Evolutionary conservation across 345 rosid species (phyloP).

Genomic region (Jatropha curcas): DNA sequence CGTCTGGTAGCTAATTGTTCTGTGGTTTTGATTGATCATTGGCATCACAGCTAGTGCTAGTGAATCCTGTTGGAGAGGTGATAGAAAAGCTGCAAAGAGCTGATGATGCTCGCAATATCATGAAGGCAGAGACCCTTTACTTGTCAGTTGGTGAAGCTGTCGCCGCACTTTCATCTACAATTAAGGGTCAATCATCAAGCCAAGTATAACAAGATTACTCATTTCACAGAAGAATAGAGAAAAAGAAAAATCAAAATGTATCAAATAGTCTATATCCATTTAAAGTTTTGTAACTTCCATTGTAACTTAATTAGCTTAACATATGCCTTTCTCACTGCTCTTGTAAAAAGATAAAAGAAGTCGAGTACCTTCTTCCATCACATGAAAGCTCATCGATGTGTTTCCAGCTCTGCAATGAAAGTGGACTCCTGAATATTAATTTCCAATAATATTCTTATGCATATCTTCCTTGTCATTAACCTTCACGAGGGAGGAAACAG

Average conservation of each 20-base stretch:
- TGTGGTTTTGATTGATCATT: not conserved
- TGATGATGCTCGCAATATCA: slow-evolving; percentile 43
- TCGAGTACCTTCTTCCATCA: not conserved
- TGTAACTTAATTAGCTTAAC: not conserved
- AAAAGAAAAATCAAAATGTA: not conserved
- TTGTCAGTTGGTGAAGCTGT: slow-evolving; percentile 91
- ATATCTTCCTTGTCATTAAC: too few relatives aligned
- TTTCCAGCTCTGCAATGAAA: too few relatives aligned
- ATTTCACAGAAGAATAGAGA: not conserved
- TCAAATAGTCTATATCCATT: not conserved
- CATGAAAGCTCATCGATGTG: too few relatives aligned
- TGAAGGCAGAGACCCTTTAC: slow-evolving; percentile 60
- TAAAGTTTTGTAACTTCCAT: not conserved
- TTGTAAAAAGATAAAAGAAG: not conserved
- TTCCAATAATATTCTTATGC: too few relatives aligned
- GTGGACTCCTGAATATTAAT: not conserved
- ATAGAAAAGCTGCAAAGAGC: slow-evolving; percentile 75
- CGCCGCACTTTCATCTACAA: slow-evolving; percentile 58
- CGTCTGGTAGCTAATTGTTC: not conserved
- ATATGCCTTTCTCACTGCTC: not conserved
- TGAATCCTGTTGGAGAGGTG: slow-evolving; percentile 90
- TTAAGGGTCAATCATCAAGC: slow-evolving; percentile 50
- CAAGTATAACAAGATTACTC: slow-evolving; percentile 29
- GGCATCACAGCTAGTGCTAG: slow-evolving; percentile 67
- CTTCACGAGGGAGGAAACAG: too few relatives aligned